Evolutionary conservation across 2,329 filamentous ascomycete genomes (phyloP), one percentile per base, ranked within the genome.

Genomic region (Fusarium temperatum): DNA sequence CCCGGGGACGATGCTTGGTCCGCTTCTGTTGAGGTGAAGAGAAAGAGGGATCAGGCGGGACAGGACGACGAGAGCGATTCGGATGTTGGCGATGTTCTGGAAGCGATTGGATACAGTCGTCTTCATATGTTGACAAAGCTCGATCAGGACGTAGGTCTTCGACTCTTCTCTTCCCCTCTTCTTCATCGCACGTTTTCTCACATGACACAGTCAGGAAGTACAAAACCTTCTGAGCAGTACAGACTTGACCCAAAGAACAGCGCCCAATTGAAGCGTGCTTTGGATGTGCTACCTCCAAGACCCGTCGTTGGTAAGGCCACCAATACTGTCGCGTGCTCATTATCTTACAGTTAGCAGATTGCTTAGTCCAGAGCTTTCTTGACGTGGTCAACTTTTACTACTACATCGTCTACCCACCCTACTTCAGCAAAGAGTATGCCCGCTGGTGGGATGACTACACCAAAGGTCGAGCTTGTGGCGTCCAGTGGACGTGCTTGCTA

Each of bases 361-460:
- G 66, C 20, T 9, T 70, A 7, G 22, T 70, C 14, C 67, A 70
- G 11, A 59, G 53, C 7, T 70, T 70, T 22, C 67, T 70, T 6
- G 67, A 70, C 20, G 67, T 70, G 5, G 66, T 70, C 26, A 70
- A 70, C 36, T 70, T 70, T 50, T 70, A 70, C 47, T 70, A 70
- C 36, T 70, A 70, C 42, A 70, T 70, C 1, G 67, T 70, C 7
- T 70, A 70, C 10, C 67, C 67, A 8, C 67, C 67, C 18, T 38
- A 70, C 10, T 70, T 70, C 20, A 70, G 67, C 60, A 70, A 70
- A 17, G 66, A 70, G n/a, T 70, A 70, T 7, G 53, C 66, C 9
- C 32, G 36, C 12, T 70, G 67, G 67, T 70, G 67, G 66, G 66
- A 70, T 6, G 66, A 70, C 28, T 66, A 70, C 41, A 70, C 59